Percentiles rank a stretch among this genome's conserved stretches.
phyloP scores from a whole-genome alignment of 495 filamentous ascomycete genomes.

The Penicillium herquei region DNA sequence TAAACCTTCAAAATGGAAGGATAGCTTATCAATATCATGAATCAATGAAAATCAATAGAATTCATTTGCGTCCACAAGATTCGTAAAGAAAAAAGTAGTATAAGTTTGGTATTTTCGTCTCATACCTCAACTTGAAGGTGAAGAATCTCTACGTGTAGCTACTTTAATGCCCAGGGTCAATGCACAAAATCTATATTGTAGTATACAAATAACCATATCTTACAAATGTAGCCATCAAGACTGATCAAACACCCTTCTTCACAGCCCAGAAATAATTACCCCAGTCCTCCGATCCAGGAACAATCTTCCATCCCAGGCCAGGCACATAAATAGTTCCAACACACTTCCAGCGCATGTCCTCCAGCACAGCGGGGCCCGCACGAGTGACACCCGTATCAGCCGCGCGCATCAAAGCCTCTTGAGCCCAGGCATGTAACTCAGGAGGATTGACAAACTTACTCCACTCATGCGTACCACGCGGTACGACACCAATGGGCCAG shows the following conservation, averaged over 20 bases:
- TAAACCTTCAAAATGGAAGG: not conserved
- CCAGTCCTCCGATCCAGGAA: constrained; percentile 75
- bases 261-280: constrained; percentile 98
- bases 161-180: not conserved
- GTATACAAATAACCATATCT: constrained; percentile 6
- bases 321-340: constrained; percentile 80
- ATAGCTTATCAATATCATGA: constrained; percentile 3
- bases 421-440: constrained; percentile 67
- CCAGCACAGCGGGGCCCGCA: constrained; percentile 53
- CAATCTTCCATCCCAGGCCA: constrained; percentile 86
- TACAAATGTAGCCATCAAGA: constrained; percentile 8
- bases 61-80: not conserved
- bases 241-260: constrained; percentile 53
- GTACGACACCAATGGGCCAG: constrained; percentile 79
- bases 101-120: not conserved
- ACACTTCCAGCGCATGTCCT: constrained; percentile 60
- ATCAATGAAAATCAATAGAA: constrained; percentile 10
- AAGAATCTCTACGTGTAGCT: not conserved
- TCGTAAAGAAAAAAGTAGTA: too few species aligned
- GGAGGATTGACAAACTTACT: constrained; percentile 85
- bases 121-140: not conserved
- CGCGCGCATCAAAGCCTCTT: constrained; percentile 40
- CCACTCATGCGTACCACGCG: constrained; percentile 94
- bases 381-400: constrained; percentile 37
- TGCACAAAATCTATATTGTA: not conserved